A percentile compares a stretch with the other conserved stretches of the same genome.
These are phyloP conservation scores for Corrigiola litoralis DNA, from an alignment of 179 eudicot species.

Conservation along the genomic window DNA sequence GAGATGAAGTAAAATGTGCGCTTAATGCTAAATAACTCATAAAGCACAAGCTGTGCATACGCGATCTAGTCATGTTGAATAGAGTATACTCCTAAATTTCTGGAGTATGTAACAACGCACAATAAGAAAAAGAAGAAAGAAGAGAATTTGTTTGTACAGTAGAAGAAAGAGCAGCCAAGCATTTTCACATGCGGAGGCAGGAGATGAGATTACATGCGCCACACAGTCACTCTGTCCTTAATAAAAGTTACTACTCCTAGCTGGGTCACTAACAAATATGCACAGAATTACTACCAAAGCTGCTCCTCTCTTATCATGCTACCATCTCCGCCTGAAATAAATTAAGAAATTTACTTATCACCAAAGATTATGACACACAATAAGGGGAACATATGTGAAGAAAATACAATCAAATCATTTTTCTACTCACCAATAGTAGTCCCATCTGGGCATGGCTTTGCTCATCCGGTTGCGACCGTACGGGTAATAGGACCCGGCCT, in stretches of 20 bases:
- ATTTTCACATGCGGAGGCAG: slow-evolving; percentile 1
- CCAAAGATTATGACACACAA: not conserved
- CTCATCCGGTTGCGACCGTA: slow-evolving; percentile 67
- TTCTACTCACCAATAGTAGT: slow-evolving; percentile 70
- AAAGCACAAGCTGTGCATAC: no score
- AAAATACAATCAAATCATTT: no score
- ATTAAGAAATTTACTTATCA: not conserved
- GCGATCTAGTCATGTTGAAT: no score
- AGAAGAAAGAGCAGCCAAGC: not conserved
- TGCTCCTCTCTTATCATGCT: slow-evolving; percentile 61
- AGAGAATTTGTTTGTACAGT: no score
- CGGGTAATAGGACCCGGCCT: slow-evolving; percentile 60
- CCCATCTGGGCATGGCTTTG: slow-evolving; percentile 88
- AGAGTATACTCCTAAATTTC: no score
- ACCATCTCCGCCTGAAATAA: slow-evolving; percentile 78
- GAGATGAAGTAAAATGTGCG: no score
- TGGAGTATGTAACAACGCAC: no score
- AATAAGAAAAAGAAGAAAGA: no score
- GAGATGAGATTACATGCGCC: no score
- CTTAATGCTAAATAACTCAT: no score
- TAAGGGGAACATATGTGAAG: not conserved
- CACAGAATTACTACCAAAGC: slow-evolving; percentile 42
- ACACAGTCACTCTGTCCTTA: no score
- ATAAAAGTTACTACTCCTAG: no score
- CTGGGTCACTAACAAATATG: slow-evolving; percentile 4